Evolutionary conservation across 129 eudicot species (phyloP).

Genomic region (Cynara cardunculus): DNA sequence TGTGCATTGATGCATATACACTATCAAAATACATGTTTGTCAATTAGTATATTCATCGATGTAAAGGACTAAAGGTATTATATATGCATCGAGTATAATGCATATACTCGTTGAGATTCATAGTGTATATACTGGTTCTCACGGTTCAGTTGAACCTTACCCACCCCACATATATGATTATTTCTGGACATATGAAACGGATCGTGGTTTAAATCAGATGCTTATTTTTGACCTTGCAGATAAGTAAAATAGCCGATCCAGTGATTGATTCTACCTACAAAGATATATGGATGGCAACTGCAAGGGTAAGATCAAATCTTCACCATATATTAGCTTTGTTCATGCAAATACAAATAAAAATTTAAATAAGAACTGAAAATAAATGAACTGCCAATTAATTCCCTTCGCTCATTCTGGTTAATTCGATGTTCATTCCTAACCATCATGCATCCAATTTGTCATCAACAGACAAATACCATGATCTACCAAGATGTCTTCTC

Average conservation of each 20-base stretch:
- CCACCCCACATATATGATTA: not conserved
- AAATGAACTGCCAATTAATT: not conserved
- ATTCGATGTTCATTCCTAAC: not conserved
- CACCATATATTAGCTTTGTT: not conserved
- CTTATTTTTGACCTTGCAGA: slow-evolving; percentile 40
- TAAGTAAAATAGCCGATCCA: slow-evolving; percentile 71
- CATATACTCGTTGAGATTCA: not conserved
- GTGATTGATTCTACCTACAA: slow-evolving; percentile 91
- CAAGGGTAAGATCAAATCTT: slow-evolving; percentile 48
- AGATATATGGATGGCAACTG: slow-evolving; percentile 99
- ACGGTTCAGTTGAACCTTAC: not conserved
- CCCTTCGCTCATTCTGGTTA: not conserved
- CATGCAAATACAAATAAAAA: not conserved
- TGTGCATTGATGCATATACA: not conserved
- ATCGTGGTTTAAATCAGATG: slow-evolving; percentile 1
- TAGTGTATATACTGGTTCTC: not conserved
- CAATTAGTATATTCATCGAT: no score
- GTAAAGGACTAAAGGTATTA: no score
- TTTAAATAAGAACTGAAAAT: not conserved
- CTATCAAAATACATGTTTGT: no score
- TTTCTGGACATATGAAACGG: not conserved
- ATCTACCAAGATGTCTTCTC: slow-evolving; percentile 94
- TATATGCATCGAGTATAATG: not conserved
- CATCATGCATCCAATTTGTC: not conserved
- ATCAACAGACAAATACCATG: slow-evolving; percentile 85